Conservation (phyloP, 371 early-diverging fungal genomes). For the Mortierella sp. region DNA sequence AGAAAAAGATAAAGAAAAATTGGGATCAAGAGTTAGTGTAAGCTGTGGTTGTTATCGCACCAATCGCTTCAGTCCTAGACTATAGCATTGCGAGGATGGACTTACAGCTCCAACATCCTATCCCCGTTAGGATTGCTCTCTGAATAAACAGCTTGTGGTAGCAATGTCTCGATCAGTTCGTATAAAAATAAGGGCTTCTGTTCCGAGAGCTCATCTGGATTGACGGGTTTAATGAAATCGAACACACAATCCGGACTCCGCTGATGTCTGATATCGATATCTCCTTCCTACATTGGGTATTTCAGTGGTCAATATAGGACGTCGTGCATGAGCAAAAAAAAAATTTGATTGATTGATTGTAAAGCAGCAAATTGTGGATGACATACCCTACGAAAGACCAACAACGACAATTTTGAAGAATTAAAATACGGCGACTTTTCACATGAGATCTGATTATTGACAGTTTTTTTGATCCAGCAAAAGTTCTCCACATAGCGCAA, state of each 20-base stretch:
- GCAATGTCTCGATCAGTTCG: conserved; percentile 88
- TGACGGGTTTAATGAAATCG: conserved; percentile 86
- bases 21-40: too few relatives aligned
- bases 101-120: conserved; percentile 81
- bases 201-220: conserved; percentile 73
- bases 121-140: conserved; percentile 74
- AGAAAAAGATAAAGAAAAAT: too few relatives aligned
- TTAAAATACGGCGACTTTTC: conserved; percentile 78
- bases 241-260: conserved; percentile 94
- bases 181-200: conserved; percentile 87
- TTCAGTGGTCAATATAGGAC: not conserved
- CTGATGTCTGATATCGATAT: conserved; percentile 91
- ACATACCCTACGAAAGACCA: conserved; percentile 86
- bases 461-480: conserved; percentile 89
- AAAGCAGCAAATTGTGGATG: not conserved
- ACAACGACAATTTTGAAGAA: conserved; percentile 86
- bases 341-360: not conserved
- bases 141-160: conserved; percentile 82
- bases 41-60: not conserved
- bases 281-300: conserved; percentile 67
- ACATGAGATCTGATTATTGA: conserved; percentile 84
- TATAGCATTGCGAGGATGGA: conserved; percentile 1
- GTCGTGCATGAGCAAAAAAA: not conserved
- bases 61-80: not conserved
- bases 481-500: conserved; percentile 96